Evolutionary conservation across 441 rosid genomes (phyloP), one percentile per base, ranked within the genome.

Genomic region (Pelargonium cotyledonis): DNA sequence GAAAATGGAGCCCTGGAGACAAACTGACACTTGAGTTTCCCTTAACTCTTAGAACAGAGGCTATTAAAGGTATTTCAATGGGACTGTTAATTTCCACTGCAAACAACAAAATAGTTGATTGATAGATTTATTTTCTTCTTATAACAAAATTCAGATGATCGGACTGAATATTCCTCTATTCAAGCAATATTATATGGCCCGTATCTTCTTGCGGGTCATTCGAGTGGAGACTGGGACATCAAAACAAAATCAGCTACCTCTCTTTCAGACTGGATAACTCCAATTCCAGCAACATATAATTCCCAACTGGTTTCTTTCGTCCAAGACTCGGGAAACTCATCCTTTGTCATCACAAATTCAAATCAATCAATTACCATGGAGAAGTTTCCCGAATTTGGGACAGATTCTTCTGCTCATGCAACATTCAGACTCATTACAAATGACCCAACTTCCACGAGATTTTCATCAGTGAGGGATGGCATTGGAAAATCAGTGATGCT

Each of bases 151-250:
- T 68, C 85, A 94, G 99, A 94, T 81, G 97, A 94, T 53, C 80
- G 91, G 68, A 70, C 88, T 0, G 90, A 85, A 23, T 85, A 84
- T 70, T 79, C 88, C 72, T 90, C 97, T 0, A 40, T 95, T 63
- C 85, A 82, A 61, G 96, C 97, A 2, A 88, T 95, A 72, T 90
- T 95, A 2, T 95, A 84, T 68, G 97, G 99, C 5, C 99, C 94
- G 7, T 87, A 89, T 76, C 83, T 89, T 68, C 91, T 95, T 69
- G 89, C 86, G 1, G 97, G 97, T 26, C 83, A 76, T 68, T 84
- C 86, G 1, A 75, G 68, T 43, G 91, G 82, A 26, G 91, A 90
- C 60, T 88, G 94, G 96, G 85, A 88, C 78, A 71, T 87, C 72
- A 80, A 80, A 72, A 67, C 89, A 41, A 79, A 72, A 26, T 71